Percentiles rank a stretch among this genome's conserved stretches.
phyloP scores from a whole-genome alignment of 768 basidiomycete genomes.

The Boletus subparvulus region DNA sequence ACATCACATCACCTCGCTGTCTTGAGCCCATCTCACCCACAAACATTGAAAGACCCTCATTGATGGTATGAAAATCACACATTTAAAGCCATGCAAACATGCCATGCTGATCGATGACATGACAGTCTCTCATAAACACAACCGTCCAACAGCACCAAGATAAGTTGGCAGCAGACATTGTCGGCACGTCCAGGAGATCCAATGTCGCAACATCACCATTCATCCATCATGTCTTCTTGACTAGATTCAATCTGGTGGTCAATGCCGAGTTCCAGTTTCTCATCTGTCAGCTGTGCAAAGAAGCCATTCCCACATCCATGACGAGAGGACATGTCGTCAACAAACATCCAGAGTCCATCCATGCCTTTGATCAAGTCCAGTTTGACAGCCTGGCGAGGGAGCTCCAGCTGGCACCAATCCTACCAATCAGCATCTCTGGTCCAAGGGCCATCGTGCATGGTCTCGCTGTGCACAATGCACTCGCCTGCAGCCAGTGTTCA shows the following conservation, averaged over 20 bases:
- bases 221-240: background rate
- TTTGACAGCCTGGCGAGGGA: background rate
- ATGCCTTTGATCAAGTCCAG: accelerated
- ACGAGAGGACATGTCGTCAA: background rate
- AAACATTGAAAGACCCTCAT: too few species aligned
- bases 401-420: background rate
- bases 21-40: too few species aligned
- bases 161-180: too few species aligned
- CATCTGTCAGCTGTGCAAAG: background rate
- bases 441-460: background rate
- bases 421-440: background rate
- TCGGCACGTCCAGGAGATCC: too few species aligned
- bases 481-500: background rate
- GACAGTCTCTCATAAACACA: too few species aligned
- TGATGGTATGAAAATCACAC: too few species aligned
- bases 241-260: background rate
- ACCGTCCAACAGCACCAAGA: background rate
- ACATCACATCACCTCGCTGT: too few species aligned
- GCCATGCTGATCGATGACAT: too few species aligned
- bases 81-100: too few species aligned
- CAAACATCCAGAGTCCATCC: background rate
- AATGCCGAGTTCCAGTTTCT: background rate
- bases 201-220: background rate
- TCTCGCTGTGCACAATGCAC: accelerated
- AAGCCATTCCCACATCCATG: background rate